These are phyloP conservation scores for Candida dendrica DNA, from an alignment of 805 yeast genomes.

Conservation along the genomic window DNA sequence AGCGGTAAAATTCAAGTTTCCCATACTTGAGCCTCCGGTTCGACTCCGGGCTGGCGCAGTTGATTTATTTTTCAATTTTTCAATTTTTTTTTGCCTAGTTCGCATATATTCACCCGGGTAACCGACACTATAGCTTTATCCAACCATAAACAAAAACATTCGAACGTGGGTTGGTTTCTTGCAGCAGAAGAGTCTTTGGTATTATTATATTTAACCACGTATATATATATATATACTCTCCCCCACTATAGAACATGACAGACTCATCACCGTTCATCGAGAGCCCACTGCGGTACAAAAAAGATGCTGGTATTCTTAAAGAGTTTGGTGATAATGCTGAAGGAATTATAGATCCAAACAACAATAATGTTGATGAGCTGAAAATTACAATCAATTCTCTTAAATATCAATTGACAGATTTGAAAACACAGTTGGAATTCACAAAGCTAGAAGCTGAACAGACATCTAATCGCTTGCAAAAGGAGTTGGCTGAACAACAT, in stretches of 20 bases:
- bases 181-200: no score
- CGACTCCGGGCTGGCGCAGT: background rate
- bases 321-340: background rate
- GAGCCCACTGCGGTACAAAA: conserved; percentile 16
- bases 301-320: conserved; percentile 15
- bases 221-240: background rate
- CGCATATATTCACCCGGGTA: no score
- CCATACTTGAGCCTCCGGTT: background rate
- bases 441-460: conserved; percentile 25
- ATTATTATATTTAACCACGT: no score
- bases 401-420: conserved; percentile 29
- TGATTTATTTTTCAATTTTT: no score
- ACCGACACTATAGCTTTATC: no score
- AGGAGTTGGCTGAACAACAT: conserved; percentile 15
- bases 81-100: no score
- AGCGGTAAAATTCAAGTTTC: background rate
- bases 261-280: conserved; percentile 31
- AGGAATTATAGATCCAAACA: no score
- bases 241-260: no score
- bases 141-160: no score
- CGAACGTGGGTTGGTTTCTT: no score
- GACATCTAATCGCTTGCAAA: conserved; percentile 20
- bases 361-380: background rate
- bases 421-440: conserved; percentile 32
- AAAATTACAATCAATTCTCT: conserved; percentile 19